Conservation (phyloP, 129 eudicot genomes). For the Erigeron canadensis region DNA sequence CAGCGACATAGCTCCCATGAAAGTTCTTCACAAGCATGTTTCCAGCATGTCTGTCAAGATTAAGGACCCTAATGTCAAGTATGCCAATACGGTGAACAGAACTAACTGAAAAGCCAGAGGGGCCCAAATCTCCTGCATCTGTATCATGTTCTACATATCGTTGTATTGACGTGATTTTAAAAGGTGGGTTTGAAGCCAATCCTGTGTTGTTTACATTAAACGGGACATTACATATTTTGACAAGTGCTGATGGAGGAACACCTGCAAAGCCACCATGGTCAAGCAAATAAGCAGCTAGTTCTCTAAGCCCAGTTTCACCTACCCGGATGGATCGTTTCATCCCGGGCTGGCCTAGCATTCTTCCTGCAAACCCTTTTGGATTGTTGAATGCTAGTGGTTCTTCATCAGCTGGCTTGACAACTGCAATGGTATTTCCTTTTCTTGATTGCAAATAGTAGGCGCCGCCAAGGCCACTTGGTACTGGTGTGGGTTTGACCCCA, state of each 20-base stretch:
- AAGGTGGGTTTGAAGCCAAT: conserved; percentile 35
- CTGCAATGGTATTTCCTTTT: conserved; percentile 64
- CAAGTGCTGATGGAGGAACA: conserved; percentile 90
- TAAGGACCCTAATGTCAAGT: conserved; percentile 70
- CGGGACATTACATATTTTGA: conserved; percentile 57
- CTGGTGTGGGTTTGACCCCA: conserved; percentile 67
- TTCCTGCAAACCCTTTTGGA: conserved; percentile 87
- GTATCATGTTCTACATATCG: conserved; percentile 67
- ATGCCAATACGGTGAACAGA: conserved; percentile 85
- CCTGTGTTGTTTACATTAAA: conserved; percentile 47
- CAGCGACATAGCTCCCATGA: conserved; percentile 48
- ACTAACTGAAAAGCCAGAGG: conserved; percentile 75
- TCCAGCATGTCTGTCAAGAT: conserved; percentile 94
- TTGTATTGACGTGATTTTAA: conserved; percentile 82
- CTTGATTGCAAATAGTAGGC: conserved; percentile 63
- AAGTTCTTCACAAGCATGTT: conserved; percentile 80
- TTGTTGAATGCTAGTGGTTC: conserved; percentile 87
- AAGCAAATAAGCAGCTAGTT: conserved; percentile 88
- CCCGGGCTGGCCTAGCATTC: conserved; percentile 90
- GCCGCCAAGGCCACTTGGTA: conserved; percentile 85
- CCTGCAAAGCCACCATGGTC: conserved; percentile 93
- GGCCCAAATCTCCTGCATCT: conserved; percentile 94
- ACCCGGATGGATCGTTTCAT: conserved; percentile 82
- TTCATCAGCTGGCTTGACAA: conserved; percentile 90
- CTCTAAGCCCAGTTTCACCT: conserved; percentile 86